Base-by-base conservation (phyloP, 1,284 basidiomycete species). In the Serendipita sp. region DNA sequence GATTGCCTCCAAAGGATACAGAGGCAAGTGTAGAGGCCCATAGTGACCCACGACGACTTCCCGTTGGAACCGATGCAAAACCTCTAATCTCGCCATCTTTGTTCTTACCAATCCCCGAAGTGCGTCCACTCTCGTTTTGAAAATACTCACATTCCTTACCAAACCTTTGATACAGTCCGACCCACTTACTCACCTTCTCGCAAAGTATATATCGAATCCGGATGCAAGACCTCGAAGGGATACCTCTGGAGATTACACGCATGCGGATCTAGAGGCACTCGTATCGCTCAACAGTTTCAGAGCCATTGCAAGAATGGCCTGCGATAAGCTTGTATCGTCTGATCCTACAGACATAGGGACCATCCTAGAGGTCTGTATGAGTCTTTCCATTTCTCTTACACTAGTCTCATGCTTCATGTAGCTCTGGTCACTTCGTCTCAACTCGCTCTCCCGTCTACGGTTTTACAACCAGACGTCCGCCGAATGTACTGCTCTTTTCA, bases 61-160 rank as follows among this genome's bases (percentile, higher is more conserved):
- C 38, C 12, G 38, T 38, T 13, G 17, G 26, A n/a, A 29, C 8
- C 5, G 45, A 49, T n/a, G 26, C 29, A 49, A 17, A n/a, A 49
- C 5, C 5, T 49, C 45, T 65, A 29, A 47, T 65, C 4, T 13
- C 35, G 30, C 62, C 65, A 15, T 60, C 62, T 3, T 85, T 90
- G 82, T 91, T 91, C 70, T 75, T 89, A 55, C 88, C 88, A 10
- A 85, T 90, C 43, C 88, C 88, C 60, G 87, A 88, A 75, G 88
- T 90, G 79, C 78, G 77, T 75, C 72, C 74, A 65, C 74, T 71
- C 15, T 66, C 81, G 81, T 85, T 77, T 74, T 66, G 78, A 76
- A 70, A 69, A 62, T 67, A 49, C 30, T 35, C 3, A 58, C 29
- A 72, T 72, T 74, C 68, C 71, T 76, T 69, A 75, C 77, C 71